Base-by-base conservation (phyloP, 2,329 filamentous ascomycete genomes). In the Aspergillus amoenus region DNA sequence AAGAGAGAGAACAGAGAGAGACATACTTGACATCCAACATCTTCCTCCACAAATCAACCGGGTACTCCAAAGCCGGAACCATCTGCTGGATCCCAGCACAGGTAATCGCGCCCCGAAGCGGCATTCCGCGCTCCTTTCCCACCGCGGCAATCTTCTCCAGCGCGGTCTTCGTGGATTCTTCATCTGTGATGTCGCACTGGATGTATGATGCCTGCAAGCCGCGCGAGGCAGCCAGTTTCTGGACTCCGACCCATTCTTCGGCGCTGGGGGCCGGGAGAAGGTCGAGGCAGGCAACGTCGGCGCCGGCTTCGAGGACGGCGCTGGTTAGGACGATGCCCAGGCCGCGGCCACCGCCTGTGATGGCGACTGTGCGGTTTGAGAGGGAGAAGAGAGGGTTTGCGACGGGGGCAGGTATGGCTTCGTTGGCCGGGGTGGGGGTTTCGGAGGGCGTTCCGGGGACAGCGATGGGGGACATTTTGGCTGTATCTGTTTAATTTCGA, bases 311-410 rank as follows among this genome's bases (percentile, higher is more conserved):
- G 45, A 80, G 65, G 3, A 82, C 72, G 2, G 79, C 81, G 27
- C 72, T 70, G 4, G 81, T 77, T 13, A 83, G 73, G 17, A 76
- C 78, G 41, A 83, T 78, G 13, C 81, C 81, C 1, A 84, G 71
- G 13, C 81, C 81, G 15, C 80, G 77, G 8, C 76, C 80, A 42
- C 78, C 81, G 6, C 81, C 81, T 1, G 82, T 83, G 42, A 84
- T 80, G 8, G 68, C 68, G 44, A 69, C 64, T 11, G 71, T 74
- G 59, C 71, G 73, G 42, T 72, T 73, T 42, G 71, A 67, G 9
- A 82, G 76, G 4, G 79, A 80, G 64, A 82, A 81, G 34, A 79
- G 73, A 34, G 64, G 60, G 37, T 61, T 41, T 11, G 27, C 27
- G 27, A 30, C 2, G 64, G 61, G 39, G 55, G 52, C 13, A 58